Evolutionary conservation across 2,329 filamentous ascomycete genomes (phyloP).

Genomic region (Macroventuria anomochaeta): DNA sequence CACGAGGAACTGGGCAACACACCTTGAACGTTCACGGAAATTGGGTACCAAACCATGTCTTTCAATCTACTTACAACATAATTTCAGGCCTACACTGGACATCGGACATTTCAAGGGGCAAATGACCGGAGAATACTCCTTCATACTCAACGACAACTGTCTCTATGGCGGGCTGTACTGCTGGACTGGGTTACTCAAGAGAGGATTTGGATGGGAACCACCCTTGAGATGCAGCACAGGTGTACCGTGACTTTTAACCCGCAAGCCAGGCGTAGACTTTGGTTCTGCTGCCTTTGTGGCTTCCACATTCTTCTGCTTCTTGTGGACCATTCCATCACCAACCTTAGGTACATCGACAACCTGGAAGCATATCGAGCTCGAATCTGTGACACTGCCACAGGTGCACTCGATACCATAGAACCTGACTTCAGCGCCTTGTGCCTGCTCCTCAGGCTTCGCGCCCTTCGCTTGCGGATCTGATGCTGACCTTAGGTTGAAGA

Average conservation of each 20-base stretch:
- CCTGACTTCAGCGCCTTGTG: constrained; percentile 22
- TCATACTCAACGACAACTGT: too few species aligned
- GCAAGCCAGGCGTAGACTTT: constrained; percentile 21
- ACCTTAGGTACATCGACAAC: constrained; percentile 18
- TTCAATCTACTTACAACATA: too few species aligned
- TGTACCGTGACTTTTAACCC: constrained; percentile 27
- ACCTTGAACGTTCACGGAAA: too few species aligned
- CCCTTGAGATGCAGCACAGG: constrained; percentile 21
- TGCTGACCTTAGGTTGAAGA: constrained; percentile 16
- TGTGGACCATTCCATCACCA: background rate
- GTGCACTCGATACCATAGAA: constrained; percentile 32
- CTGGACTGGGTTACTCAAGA: constrained; percentile 24
- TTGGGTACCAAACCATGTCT: too few species aligned
- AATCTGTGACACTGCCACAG: constrained; percentile 25
- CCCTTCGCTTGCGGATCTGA: constrained; percentile 20
- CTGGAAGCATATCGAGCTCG: constrained; percentile 32
- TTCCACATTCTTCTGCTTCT: too few species aligned
- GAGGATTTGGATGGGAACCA: constrained; percentile 27
- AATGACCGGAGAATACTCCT: too few species aligned
- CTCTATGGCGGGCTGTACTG: too few species aligned
- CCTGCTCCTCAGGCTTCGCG: constrained; percentile 18
- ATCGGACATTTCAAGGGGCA: too few species aligned
- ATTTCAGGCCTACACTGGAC: too few species aligned
- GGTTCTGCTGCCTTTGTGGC: constrained; percentile 2
- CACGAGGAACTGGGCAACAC: too few species aligned